A percentile compares a stretch with the other conserved stretches of the same genome.
These are phyloP conservation scores for Zopfochytrium polystomum DNA, from an alignment of 371 early-diverging fungal genomes.

Conservation along the genomic window DNA sequence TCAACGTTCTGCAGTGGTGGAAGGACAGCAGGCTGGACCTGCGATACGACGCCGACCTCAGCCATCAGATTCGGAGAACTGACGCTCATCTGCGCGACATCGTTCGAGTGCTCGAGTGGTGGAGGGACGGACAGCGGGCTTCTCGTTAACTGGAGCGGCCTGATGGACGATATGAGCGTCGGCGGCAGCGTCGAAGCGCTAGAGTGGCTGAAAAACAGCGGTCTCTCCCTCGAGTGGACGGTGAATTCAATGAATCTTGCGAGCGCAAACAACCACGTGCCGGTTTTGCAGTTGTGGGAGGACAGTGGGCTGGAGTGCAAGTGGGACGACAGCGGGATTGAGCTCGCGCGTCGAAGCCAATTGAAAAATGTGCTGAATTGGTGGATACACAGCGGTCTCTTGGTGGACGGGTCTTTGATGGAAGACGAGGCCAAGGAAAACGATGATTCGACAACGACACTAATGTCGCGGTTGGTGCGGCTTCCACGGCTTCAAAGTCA, in stretches of 20 bases:
- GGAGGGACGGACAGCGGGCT: not conserved
- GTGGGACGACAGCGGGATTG: slow-evolving; percentile 5
- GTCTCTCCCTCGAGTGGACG: not conserved
- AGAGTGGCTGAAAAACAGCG: slow-evolving; percentile 10
- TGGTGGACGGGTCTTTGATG: too few species aligned
- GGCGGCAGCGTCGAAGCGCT: too few species aligned
- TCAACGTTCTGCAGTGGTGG: too few species aligned
- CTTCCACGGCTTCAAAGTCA: too few species aligned
- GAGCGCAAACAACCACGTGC: not conserved
- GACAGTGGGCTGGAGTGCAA: too few species aligned
- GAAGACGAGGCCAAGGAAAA: too few species aligned
- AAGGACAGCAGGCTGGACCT: too few species aligned
- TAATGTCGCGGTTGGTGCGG: too few species aligned
- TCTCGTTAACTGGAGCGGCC: not conserved
- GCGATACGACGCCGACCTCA: too few species aligned
- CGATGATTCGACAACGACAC: too few species aligned
- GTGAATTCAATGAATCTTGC: not conserved
- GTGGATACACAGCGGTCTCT: slow-evolving; percentile 1
- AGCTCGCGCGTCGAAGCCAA: not conserved
- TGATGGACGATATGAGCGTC: slow-evolving; percentile 10
- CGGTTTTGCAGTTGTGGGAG: slow-evolving; percentile 11
- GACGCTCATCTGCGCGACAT: too few species aligned
- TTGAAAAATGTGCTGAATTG: slow-evolving; percentile 2
- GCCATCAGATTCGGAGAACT: too few species aligned
- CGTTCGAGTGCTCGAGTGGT: slow-evolving; percentile 18